Base-by-base conservation (phyloP, 306 rosid species). In the Dryas alaskensis region DNA sequence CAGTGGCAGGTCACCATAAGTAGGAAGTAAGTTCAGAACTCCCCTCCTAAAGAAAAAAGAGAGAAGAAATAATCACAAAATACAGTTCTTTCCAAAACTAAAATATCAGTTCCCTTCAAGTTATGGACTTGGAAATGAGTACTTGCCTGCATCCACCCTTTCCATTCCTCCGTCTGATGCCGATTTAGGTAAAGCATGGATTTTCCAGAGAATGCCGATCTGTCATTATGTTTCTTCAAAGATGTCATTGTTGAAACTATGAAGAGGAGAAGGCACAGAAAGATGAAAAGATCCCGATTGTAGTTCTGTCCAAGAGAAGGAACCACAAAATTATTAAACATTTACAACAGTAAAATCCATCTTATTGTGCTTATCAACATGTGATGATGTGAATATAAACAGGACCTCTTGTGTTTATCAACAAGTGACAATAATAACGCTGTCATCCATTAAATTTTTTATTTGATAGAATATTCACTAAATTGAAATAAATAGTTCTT, bases 101-200 rank as follows among this genome's bases (percentile, higher is more conserved):
- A 70, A 76, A 45, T 50, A 64, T 54, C 7, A 7, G 16, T 16
- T 44, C 17, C 72, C 60, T 17, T 53, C 14, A 76, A 37, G 60
- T 72, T 52, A 25, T 43, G 39, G 68, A 40, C 54, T 65, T 46
- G 67, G 65, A 62, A 70, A 60, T 62, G 72, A 79, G 64, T 27
- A 83, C 96, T 85, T 79, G 92, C 99, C 98, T 95, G 99, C 99
- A 95, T 95, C 98, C 98, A 95, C 76, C 99, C 99, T 79, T 88
- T 95, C 99, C 99, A 95, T 74, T 95, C 99, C 78, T 95, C 99
- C 50, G 99, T 95, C 78, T 95, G 98, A 81, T 95, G 97, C 59
- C 99, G 92, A 82, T 95, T 95, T 65, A 95, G 97, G 82, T 92
- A 95, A 65, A 90, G 97, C 72, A 92, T 78, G 73, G 81, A 87